A percentile compares a stretch with the other conserved stretches of the same genome.
phyloP scores from a whole-genome alignment of 2,329 filamentous ascomycete species.

The Simplicillium aogashimaense region DNA sequence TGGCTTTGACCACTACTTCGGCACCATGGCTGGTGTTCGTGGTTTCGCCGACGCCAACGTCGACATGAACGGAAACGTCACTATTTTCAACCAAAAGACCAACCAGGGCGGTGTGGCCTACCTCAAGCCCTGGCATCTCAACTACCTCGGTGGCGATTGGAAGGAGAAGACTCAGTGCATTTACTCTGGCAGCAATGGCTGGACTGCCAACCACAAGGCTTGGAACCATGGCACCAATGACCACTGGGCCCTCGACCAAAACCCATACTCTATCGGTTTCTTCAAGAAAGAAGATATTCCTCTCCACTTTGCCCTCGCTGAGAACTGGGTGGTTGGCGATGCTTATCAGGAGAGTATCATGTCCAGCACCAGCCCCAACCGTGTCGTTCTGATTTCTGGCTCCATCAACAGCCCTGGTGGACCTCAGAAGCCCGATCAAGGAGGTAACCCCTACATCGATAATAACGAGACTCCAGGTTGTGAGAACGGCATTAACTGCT shows the following conservation, averaged over 20 bases:
- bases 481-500: conserved; percentile 36
- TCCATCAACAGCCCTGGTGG: conserved; percentile 38
- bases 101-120: conserved; percentile 27
- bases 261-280: conserved; percentile 41
- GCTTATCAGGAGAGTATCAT: conserved; percentile 47
- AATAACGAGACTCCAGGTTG: conserved; percentile 38
- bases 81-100: conserved; percentile 38
- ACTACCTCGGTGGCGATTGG: conserved; percentile 41
- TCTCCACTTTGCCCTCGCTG: conserved; percentile 42
- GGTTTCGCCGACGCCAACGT: conserved; percentile 47
- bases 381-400: conserved; percentile 39
- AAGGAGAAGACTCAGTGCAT: conserved; percentile 43
- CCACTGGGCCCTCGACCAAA: conserved; percentile 43
- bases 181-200: conserved; percentile 39
- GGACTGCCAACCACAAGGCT: conserved; percentile 39
- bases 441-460: conserved; percentile 35
- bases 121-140: conserved; percentile 43
- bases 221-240: conserved; percentile 41
- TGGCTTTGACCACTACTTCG: conserved; percentile 39
- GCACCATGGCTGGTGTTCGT: conserved; percentile 43
- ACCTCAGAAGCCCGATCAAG: conserved; percentile 28
- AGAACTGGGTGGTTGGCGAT: conserved; percentile 43
- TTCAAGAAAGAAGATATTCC: conserved; percentile 41
- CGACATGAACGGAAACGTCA: conserved; percentile 33
- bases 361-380: conserved; percentile 41